phyloP scores from a whole-genome alignment of 805 yeast species.

The Torulaspora quercuum region DNA sequence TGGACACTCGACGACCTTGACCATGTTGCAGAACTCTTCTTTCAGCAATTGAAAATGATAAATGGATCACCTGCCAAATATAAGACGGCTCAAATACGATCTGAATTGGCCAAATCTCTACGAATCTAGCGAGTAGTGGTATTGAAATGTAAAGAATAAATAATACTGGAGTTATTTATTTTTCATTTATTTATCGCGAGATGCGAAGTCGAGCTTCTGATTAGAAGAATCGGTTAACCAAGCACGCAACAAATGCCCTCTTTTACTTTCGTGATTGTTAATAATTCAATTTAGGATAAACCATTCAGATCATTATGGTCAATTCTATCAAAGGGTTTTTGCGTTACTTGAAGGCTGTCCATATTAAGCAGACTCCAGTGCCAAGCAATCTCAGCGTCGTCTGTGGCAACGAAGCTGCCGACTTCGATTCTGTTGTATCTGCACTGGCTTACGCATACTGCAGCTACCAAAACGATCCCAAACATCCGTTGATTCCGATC shows the following conservation, averaged over 20 bases:
- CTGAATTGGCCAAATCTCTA: no score
- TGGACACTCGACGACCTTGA: conserved; percentile 16
- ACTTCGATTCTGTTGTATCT: conserved; percentile 81
- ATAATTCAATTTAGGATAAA: no score
- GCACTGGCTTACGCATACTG: conserved; percentile 68
- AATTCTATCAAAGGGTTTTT: conserved; percentile 14
- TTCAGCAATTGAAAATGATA: not conserved
- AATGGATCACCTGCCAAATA: not conserved
- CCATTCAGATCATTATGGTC: conserved; percentile 15
- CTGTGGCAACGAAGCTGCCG: conserved; percentile 80
- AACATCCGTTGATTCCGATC: conserved; percentile 55
- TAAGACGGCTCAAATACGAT: no score
- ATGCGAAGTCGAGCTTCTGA: no score
- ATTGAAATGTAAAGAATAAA: no score
- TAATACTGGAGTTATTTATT: no score
- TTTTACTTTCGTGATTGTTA: no score
- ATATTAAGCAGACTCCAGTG: conserved; percentile 5
- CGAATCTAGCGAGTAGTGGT: no score
- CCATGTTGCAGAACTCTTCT: conserved; percentile 19
- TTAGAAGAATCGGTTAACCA: no score
- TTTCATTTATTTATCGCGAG: no score
- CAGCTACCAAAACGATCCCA: conserved; percentile 28
- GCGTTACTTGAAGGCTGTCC: conserved; percentile 11
- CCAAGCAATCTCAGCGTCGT: conserved; percentile 19
- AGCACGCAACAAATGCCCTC: no score